Base-by-base conservation (phyloP, 1,139 yeast species). In the Arxiozyma telluris region DNA sequence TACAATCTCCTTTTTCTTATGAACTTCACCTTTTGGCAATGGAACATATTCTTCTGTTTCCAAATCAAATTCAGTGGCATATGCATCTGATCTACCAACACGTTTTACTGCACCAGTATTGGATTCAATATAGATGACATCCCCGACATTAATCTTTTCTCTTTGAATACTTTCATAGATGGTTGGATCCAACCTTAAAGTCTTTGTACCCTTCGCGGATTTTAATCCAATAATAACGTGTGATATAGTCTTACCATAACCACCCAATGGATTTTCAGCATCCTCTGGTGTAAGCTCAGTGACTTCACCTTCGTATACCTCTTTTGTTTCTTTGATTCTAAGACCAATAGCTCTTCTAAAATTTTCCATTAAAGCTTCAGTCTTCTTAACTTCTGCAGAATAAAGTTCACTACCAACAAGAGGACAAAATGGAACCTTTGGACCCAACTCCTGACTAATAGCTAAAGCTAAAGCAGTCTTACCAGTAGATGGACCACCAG, bases 31-130 rank as follows among this genome's bases (percentile, higher is more conserved):
- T 74, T 93, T 93, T 57, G 99, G 98, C 63, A 93, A 78, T 49
- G 98, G 98, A 41, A 94, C 99, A 70, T 93, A 93, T 71, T 93
- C 98, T 74, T 93, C 98, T 34, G 98, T 97, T 74, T 94, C 98
- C 62, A 93, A 77, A 71, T 93, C 99, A 64, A 91, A 93, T 72
- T 93, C 99, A 1, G 98, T 93, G 44, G 98, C 97, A 68, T 89
- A 93, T 0, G 98, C 98, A 71, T 94, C 98, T 5, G 96, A 87
- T 70, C 99, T 81, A 54, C 99, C 99, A 44, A 94, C 98, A 64
- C 98, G 77, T 71, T 93, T 94, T 52, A 93, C 98, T 3, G 97
- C 88, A 44, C 99, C 99, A 4, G 98, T 93, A 69, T 93, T 93
- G 56, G 98, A 87, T 73, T 93, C 99, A 59, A 94, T 88, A 72